Conservation (phyloP, 192 early-diverging fungal genomes). For the Spinellus fusiger region DNA sequence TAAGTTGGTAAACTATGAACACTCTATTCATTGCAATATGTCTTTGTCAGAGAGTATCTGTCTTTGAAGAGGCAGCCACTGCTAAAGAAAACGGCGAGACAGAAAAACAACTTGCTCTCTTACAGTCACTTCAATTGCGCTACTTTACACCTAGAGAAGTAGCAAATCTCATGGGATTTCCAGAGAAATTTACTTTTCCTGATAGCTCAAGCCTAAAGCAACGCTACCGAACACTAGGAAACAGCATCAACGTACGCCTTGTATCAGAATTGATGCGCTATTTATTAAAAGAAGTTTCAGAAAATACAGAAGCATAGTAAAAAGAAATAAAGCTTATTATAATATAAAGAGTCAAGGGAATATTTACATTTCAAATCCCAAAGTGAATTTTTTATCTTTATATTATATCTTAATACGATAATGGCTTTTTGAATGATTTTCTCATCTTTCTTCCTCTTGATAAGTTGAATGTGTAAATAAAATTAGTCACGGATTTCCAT, state of each 20-base stretch:
- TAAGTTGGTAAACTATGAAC: conserved; percentile 17
- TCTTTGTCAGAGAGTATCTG: conserved; percentile 17
- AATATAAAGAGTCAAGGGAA: no score
- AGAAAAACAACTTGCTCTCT: conserved; percentile 27
- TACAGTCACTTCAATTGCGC: conserved; percentile 36
- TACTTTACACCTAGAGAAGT: conserved; percentile 63
- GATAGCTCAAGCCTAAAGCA: conserved; percentile 59
- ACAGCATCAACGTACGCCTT: conserved; percentile 82
- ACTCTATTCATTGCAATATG: not conserved
- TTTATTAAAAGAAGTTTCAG: conserved; percentile 47
- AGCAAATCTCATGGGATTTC: conserved; percentile 77
- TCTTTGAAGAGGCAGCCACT: conserved; percentile 28
- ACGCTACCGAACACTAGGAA: conserved; percentile 81
- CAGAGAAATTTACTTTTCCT: conserved; percentile 70
- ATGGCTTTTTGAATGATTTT: no score
- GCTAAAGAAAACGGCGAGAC: conserved; percentile 19
- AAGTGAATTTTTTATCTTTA: no score
- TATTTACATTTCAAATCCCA: no score
- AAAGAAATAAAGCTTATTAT: no score
- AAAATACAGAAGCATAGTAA: no score
- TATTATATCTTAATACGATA: no score
- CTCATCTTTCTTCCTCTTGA: no score
- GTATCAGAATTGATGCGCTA: conserved; percentile 73
- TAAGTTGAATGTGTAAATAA: no score
- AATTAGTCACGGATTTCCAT: no score